Percentiles rank a stretch among this genome's conserved stretches.
phyloP scores from a whole-genome alignment of 2,329 filamentous ascomycete species.

The Aspergillus carbonarius region DNA sequence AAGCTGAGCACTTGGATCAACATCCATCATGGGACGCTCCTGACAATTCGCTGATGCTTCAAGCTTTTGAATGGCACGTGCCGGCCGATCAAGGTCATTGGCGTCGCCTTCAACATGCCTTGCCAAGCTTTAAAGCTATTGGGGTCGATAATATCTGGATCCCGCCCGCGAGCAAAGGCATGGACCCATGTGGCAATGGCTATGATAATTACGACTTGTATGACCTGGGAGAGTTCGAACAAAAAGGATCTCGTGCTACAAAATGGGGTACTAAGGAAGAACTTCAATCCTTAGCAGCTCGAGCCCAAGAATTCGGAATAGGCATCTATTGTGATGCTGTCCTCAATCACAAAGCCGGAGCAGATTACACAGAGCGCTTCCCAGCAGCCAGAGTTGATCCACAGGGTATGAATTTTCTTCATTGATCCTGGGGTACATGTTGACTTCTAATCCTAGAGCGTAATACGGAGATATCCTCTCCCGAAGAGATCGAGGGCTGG shows the following conservation, averaged over 20 bases:
- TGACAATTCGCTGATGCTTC: constrained; percentile 57
- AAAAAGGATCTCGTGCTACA: constrained; percentile 62
- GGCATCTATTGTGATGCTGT: constrained; percentile 69
- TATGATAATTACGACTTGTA: constrained; percentile 71
- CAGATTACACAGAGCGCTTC: constrained; percentile 64
- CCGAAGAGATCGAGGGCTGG: constrained; percentile 67
- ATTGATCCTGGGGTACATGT: not conserved
- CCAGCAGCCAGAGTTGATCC: constrained; percentile 64
- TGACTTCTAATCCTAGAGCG: constrained; percentile 45
- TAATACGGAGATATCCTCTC: constrained; percentile 53
- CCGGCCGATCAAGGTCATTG: constrained; percentile 63
- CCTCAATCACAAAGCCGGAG: constrained; percentile 70
- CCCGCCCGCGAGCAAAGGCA: constrained; percentile 69
- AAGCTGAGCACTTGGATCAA: constrained; percentile 25
- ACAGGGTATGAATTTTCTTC: constrained; percentile 35
- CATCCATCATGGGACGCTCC: constrained; percentile 32
- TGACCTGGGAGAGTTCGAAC: constrained; percentile 70
- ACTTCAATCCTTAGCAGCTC: constrained; percentile 52
- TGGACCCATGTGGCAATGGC: constrained; percentile 61
- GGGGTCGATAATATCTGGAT: constrained; percentile 67
- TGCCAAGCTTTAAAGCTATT: constrained; percentile 57
- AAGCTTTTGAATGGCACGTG: constrained; percentile 72
- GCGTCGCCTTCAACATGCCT: constrained; percentile 53
- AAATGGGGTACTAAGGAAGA: constrained; percentile 70
- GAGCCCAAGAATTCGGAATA: constrained; percentile 55